Evolutionary conservation across 2,329 filamentous ascomycete genomes (phyloP).

Genomic region (Thyridium curvatum): DNA sequence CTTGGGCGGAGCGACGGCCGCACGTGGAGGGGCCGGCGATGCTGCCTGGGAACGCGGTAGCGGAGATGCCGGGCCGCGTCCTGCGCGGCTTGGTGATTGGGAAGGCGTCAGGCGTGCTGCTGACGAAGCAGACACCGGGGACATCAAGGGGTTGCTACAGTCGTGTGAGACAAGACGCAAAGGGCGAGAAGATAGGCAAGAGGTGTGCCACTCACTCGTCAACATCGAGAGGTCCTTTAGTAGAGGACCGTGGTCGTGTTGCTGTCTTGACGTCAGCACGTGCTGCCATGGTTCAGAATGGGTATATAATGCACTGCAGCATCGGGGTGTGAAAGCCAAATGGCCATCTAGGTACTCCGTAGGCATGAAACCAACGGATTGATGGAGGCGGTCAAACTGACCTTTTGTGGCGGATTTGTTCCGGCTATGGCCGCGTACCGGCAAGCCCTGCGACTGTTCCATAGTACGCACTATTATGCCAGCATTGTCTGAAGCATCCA

Average conservation of each 20-base stretch:
- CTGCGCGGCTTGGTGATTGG: slow-evolving; percentile 11
- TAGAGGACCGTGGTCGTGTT: slow-evolving; percentile 60
- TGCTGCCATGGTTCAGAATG: background rate
- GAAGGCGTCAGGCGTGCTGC: slow-evolving; percentile 13
- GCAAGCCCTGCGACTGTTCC: slow-evolving; percentile 8
- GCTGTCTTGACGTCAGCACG: slow-evolving; percentile 27
- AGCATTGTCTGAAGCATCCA: too few relatives aligned
- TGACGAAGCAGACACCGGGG: slow-evolving; percentile 12
- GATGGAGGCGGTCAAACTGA: slow-evolving; percentile 12
- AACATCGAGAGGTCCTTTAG: slow-evolving; percentile 71
- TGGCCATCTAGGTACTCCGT: too few relatives aligned
- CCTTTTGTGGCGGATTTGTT: slow-evolving; percentile 31
- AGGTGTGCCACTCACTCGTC: slow-evolving; percentile 74
- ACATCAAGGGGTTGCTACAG: slow-evolving; percentile 14
- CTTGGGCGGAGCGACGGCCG: slow-evolving; percentile 39
- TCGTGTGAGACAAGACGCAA: slow-evolving; percentile 2
- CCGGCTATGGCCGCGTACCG: slow-evolving; percentile 20
- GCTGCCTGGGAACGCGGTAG: slow-evolving; percentile 6
- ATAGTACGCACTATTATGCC: slow-evolving; percentile 3
- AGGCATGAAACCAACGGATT: too few relatives aligned
- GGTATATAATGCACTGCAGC: too few relatives aligned
- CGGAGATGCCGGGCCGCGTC: slow-evolving; percentile 7
- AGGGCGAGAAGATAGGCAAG: slow-evolving; percentile 1
- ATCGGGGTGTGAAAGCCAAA: too few relatives aligned
- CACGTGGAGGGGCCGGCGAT: slow-evolving; percentile 15